phyloP scores from a whole-genome alignment of 768 basidiomycete genomes.

The Suillus weaverae region DNA sequence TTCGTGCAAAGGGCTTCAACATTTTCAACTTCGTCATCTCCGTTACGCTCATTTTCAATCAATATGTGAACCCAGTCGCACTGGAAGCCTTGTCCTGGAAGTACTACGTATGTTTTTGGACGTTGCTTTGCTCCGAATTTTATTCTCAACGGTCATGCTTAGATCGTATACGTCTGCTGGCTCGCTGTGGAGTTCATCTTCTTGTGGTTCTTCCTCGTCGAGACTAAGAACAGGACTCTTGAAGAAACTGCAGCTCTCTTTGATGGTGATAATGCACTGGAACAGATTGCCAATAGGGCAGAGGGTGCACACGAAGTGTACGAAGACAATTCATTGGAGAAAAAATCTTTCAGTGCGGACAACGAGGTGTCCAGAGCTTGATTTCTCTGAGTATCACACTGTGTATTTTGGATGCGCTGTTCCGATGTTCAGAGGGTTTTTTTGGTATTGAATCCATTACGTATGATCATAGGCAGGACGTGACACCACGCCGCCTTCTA shows the following conservation, averaged over 20 bases:
- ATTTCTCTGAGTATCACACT: background rate
- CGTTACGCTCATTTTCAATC: constrained; percentile 82
- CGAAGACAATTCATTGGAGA: constrained; percentile 23
- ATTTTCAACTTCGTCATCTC: constrained; percentile 81
- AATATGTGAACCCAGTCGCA: constrained; percentile 84
- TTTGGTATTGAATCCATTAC: constrained; percentile 3
- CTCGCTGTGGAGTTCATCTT: constrained; percentile 64
- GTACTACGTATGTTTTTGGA: constrained; percentile 55
- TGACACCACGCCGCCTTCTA: background rate
- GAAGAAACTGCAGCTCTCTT: constrained; percentile 84
- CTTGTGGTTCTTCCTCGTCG: constrained; percentile 65
- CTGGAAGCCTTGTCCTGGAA: constrained; percentile 66
- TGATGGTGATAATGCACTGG: constrained; percentile 62
- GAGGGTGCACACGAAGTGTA: constrained; percentile 17
- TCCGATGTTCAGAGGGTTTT: background rate
- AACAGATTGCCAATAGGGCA: constrained; percentile 32
- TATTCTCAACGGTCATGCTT: constrained; percentile 1
- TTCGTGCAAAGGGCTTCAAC: constrained; percentile 86
- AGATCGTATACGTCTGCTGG: constrained; percentile 74
- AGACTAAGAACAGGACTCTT: constrained; percentile 71
- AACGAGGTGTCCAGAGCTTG: constrained; percentile 4
- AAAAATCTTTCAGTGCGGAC: constrained; percentile 11
- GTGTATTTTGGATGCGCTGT: background rate
- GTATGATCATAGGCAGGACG: constrained; percentile 4
- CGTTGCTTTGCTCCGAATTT: background rate